These are phyloP conservation scores for Geotrichum restrictum DNA, from an alignment of 1,139 yeast genomes.

Conservation along the genomic window DNA sequence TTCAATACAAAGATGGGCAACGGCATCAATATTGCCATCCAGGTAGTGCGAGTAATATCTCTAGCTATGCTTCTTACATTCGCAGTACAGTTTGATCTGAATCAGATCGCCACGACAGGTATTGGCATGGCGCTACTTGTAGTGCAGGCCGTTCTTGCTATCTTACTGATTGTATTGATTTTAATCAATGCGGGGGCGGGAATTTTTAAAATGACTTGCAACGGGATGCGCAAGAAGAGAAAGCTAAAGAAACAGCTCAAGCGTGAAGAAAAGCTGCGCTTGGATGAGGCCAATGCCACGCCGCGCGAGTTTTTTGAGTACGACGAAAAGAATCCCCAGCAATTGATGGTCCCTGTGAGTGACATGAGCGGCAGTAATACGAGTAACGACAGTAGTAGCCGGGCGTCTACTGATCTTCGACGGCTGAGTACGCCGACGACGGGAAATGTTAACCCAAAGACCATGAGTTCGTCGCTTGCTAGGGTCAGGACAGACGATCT, in stretches of 20 bases:
- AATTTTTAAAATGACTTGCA: constrained; percentile 14
- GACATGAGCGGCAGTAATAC: not conserved
- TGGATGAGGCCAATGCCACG: not conserved
- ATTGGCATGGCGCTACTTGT: constrained; percentile 35
- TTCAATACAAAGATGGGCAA: constrained; percentile 37
- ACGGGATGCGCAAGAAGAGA: constrained; percentile 5
- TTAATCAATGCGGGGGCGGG: constrained; percentile 20
- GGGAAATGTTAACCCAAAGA: no score
- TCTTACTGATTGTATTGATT: constrained; percentile 30
- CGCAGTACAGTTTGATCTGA: constrained; percentile 33
- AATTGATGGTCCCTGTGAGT: not conserved
- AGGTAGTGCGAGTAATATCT: constrained; percentile 33
- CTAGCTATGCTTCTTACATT: constrained; percentile 33
- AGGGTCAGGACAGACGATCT: no score
- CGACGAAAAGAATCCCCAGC: no score
- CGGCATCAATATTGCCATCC: constrained; percentile 33
- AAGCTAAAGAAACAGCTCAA: constrained; percentile 3
- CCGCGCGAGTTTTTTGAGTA: not conserved
- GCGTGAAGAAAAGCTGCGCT: not conserved
- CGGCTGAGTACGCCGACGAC: no score
- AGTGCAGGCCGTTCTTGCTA: constrained; percentile 33
- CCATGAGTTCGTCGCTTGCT: no score
- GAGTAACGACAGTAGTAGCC: not conserved
- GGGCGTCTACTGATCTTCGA: no score
- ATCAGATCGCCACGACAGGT: constrained; percentile 32